Evolutionary conservation across 768 basidiomycete species (phyloP).

Genomic region (Hericium coralloides): DNA sequence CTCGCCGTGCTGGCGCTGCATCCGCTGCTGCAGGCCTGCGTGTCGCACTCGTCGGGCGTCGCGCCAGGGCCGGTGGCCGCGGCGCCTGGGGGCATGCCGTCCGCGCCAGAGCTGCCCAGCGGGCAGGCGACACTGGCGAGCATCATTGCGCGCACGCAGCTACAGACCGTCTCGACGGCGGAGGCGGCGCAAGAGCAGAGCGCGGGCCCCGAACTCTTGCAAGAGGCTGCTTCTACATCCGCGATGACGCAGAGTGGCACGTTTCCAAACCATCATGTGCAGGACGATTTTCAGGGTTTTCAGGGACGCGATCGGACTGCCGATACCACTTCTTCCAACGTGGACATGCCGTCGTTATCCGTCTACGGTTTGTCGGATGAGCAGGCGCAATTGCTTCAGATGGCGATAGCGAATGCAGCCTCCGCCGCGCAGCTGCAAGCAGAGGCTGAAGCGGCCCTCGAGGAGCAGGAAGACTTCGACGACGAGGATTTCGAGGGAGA

Average conservation of each 20-base stretch:
- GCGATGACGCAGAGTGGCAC: not conserved
- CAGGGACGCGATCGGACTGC: not conserved
- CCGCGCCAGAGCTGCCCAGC: conserved; percentile 18
- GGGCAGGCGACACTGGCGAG: conserved; percentile 65
- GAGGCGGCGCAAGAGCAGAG: conserved; percentile 10
- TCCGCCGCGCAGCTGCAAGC: conserved; percentile 71
- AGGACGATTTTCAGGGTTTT: not conserved
- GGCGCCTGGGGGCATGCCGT: conserved; percentile 3
- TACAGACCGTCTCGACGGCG: conserved; percentile 26
- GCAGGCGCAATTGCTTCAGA: conserved; percentile 58
- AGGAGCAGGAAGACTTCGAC: conserved; percentile 56
- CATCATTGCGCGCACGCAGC: conserved; percentile 63
- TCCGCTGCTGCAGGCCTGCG: conserved; percentile 9
- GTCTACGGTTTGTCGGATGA: conserved; percentile 68
- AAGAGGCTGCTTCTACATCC: conserved; percentile 2
- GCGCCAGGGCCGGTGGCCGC: not conserved
- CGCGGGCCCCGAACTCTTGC: not conserved
- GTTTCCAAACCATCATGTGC: not conserved
- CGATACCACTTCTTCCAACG: not conserved
- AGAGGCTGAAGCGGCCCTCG: conserved; percentile 67
- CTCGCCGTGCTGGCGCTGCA: conserved; percentile 9
- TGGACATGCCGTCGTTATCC: conserved; percentile 32
- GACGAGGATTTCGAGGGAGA: conserved; percentile 32
- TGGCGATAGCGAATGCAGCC: conserved; percentile 67
- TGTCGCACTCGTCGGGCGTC: conserved; percentile 4